These are phyloP conservation scores for Cyanidiococcus yangmingshanensis DNA, from an alignment of 23 red algal species.

Conservation along the genomic window DNA sequence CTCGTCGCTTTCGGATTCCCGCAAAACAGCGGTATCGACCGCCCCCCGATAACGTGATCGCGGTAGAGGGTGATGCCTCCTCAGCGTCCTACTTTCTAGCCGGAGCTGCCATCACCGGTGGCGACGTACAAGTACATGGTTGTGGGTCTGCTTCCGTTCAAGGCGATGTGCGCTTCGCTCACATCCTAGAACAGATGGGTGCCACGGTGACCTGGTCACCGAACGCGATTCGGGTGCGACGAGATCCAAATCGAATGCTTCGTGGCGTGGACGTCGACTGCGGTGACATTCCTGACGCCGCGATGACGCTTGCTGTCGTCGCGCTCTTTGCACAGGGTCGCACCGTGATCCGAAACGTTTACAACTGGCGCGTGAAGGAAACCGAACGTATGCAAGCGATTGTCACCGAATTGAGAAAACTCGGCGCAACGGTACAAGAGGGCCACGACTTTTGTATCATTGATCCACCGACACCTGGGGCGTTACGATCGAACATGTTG, in stretches of 20 bases:
- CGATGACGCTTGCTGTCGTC: conserved; percentile 87
- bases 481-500: conserved; percentile 20
- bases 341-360: conserved; percentile 77
- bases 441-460: conserved; percentile 82
- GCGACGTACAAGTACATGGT: conserved; percentile 65
- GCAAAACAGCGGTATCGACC: conserved; percentile 52
- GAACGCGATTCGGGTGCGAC: conserved; percentile 55
- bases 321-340: conserved; percentile 77
- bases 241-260: conserved; percentile 29
- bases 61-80: conserved; percentile 95
- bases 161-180: conserved; percentile 81
- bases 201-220: conserved; percentile 69
- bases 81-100: conserved; percentile 91
- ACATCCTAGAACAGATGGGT: conserved; percentile 83
- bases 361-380: conserved; percentile 99
- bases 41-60: conserved; percentile 45
- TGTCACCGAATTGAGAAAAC: conserved; percentile 79
- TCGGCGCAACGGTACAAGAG: conserved; percentile 85
- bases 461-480: conserved; percentile 33
- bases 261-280: conserved; percentile 88
- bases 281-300: conserved; percentile 91
- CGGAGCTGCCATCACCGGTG: conserved; percentile 87
- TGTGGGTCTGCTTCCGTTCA: conserved; percentile 77
- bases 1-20: conserved; percentile 32
- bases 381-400: conserved; percentile 97